Evolutionary conservation across 108 stramenopile species (phyloP), one percentile per base, ranked within the genome.

Genomic region (Pseudonitzschia multiseries): DNA sequence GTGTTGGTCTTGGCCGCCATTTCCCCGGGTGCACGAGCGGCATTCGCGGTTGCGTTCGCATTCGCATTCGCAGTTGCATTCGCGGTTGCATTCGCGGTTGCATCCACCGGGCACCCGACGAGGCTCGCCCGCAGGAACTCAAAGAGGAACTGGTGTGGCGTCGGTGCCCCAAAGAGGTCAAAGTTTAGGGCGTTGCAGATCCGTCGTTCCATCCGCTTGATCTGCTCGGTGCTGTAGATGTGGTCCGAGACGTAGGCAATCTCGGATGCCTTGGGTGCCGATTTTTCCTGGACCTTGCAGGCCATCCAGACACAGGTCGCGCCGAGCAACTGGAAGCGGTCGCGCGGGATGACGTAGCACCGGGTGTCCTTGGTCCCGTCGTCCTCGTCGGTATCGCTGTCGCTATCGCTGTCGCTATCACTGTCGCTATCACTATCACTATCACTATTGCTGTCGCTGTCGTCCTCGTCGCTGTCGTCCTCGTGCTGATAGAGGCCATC

Each of bases 251-350:
- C 88, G 78, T 90, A 90, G 65, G 77, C 78, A 65, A 95, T 86
- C 36, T 90, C 90, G 12, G 83, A 62, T 4, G 82, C 72, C 28
- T 67, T 64, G 24, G 86, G 87, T 1, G 86, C 76, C 12, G 54
- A 70, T 36, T 61, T 70, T 67, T 93, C 92, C 56, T 90, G 81
- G 56, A 93, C 76, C 73, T 95, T 95, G 69, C 84, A 81, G 21
- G 94, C 94, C 27, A 95, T 80, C 80, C 87, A 84, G 24, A 85
- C 83, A 69, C 94, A 95, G 20, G 87, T 77, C 24, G 86, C 87
- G 2, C 90, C 90, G 41, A 91, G 59, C 41, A 82, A 73, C 62
- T 91, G 90, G 70, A 91, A 82, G 18, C 68, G 64, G 24, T 81
- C 72, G 4, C 81, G 31, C 18, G 59, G 70, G 57, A 87, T 71